Evolutionary conservation across 257 asterid genomes (phyloP), one percentile per base, ranked within the genome.

Genomic region (Ligustrum vulgare): DNA sequence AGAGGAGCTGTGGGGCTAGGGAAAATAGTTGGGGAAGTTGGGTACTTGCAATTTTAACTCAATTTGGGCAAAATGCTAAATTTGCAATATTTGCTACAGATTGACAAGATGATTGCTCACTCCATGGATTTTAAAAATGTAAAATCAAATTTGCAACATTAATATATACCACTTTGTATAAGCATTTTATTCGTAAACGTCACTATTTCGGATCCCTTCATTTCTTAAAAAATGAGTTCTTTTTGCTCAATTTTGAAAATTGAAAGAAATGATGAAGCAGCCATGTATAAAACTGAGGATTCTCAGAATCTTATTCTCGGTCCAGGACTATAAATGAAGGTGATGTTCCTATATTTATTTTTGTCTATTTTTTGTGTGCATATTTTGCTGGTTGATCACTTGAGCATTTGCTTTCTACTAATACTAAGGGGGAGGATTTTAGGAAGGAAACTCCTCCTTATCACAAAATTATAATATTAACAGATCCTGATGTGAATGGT

Each of bases 401-500:
- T 78, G 41, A 63, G 75, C 47, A 18, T 58, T 63, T 22, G 16
- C 67, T 76, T 62, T 79, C 71, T 80, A 75, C 80, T 80, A 39
- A 80, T 71, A 25, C 64, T 86, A 87, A 94, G 99, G 99, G 98
- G n/a, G 99, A 92, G 83, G 97, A 94, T 80, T 94, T 94, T 77
- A 82, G 76, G 16, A 94, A 84, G 83, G 98, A 94, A 36, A 84
- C 97, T 15, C 97, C 92, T 68, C 98, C 98, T 70, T 94, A 94
- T 86, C 99, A 94, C 86, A 94, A 91, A 85, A 94, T 94, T 80
- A 94, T 94, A 72, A 92, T 94, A 72, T 83, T 94, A 77, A 94
- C 99, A 12, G 99, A 94, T 86, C 98, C 99, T 74, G 99, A 94
- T 43, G 98, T 94, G 9, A 98, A 94, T 77, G 99, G 99, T 73